Base-by-base conservation (phyloP, 78 protist species). In the Speleostelium caveatum region DNA sequence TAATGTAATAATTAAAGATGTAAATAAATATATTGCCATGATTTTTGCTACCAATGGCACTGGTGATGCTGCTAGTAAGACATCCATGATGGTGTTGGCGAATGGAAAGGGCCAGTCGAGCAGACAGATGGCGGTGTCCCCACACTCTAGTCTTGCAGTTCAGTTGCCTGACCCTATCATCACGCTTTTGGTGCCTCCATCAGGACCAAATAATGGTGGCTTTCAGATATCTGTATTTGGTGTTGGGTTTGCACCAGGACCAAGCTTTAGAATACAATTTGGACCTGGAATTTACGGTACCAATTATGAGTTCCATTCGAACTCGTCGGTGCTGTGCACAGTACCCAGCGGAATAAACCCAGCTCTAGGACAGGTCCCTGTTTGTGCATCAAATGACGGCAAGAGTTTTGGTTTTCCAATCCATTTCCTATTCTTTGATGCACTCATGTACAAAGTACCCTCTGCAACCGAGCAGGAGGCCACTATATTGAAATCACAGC, bases 351-450 rank as follows among this genome's bases (percentile, higher is more conserved):
- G 74, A 5, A 24, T 87, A 5, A 17, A 3, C 14, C 1, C 10
- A 6, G 21, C 67, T 6, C 21, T 36, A 36, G 94, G 94, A 30
- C 67, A 61, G 41, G 75, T 75, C 10, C 39, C 66, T 24, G 45
- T 72, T 10, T 55, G 26, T 39, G 94, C 94, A 33, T 56, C 78
- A 5, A 87, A 87, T 51, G 94, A 87, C 58, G 86, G 86, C 19
- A 55, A 58, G 10, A 26, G 42, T 1, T 87, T 59, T 59, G 94
- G 94, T 3, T 76, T 10, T 36, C 94, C 94, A 42, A 33, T 62
- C 38, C 69, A 85, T 14, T 87, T 87, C 16, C 28, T 38, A 10
- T 61, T 87, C 21, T 75, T 28, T 36, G 94, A 87, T 58, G 7
- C 76, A 3, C 8, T 26, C 49, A 30, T 61, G 17, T 39, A 60